Base-by-base conservation (phyloP, 257 asterid genomes). In the Solanum bulbocastanum region DNA sequence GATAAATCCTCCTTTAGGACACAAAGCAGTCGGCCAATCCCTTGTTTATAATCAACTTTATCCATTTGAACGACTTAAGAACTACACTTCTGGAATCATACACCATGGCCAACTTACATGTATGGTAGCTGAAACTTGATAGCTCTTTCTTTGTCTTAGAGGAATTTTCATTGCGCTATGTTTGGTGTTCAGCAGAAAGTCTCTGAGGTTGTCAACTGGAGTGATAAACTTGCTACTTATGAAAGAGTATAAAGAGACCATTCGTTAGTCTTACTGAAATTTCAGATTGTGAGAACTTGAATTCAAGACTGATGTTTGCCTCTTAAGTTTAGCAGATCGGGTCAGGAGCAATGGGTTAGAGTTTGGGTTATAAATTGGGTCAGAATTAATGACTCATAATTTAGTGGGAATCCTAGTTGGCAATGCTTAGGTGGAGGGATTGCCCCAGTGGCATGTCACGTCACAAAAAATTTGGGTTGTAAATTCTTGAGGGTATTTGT, bases 31-130 rank as follows among this genome's bases (percentile, higher is more conserved):
- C 0, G 98, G 99, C 20, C 74, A 92, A 79, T 94, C 98, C 79
- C 94, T 93, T 27, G 71, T 96, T 74, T 97, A 96, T 87, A 92
- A 60, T 62, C 98, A 97, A 84, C 95, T 96, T 39, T 96, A 97
- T 87, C 96, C 98, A 32, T 97, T 90, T 82, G 87, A 93, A 87
- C 96, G 98, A 49, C 93, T 97, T 89, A 90, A 88, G 87, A 97
- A 97, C 88, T 97, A 97, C 93, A 94, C 98, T 86, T 96, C 99
- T 5, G 98, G 99, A 82, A 94, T 96, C 87, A 96, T 97, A 82
- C 98, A 97, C 91, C 99, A 97, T 79, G 98, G 92, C 85, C 97
- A 94, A 42, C 97, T 97, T 68, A 92, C 93, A 39, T 98, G 98
- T 94, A 91, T 66, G 83, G 58, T 83, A 46, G 75, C 60, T 83